Conservation (phyloP, 2,329 filamentous ascomycete species). For the Hortaea sp. region DNA sequence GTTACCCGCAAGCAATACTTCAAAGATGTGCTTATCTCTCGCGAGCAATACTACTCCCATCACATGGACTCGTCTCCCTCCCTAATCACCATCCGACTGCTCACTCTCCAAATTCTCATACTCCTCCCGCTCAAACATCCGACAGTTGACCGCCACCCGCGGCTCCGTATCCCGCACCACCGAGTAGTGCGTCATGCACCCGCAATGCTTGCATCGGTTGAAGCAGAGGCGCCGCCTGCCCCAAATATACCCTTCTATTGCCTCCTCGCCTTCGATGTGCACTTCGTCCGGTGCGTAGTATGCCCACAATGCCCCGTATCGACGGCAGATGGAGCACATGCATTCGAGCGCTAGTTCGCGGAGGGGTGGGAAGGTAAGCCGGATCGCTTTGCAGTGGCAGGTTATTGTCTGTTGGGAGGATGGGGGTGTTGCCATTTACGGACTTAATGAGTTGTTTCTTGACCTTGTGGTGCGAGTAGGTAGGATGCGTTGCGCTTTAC, state of each 20-base stretch:
- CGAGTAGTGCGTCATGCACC: slow-evolving; percentile 11
- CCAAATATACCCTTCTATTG: slow-evolving; percentile 7
- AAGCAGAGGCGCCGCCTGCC: slow-evolving; percentile 8
- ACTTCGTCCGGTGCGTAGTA: slow-evolving; percentile 19
- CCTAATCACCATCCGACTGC: slow-evolving; percentile 7
- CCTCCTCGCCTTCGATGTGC: slow-evolving; percentile 8
- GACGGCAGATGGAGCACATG: slow-evolving; percentile 22
- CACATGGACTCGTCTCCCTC: too few relatives aligned
- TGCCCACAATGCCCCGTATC: slow-evolving; percentile 23
- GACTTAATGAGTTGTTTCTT: too few relatives aligned
- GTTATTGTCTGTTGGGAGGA: slow-evolving; percentile 1
- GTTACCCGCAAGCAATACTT: too few relatives aligned
- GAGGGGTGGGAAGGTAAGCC: slow-evolving; percentile 16
- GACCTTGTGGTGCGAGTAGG: too few relatives aligned
- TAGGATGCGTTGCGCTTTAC: too few relatives aligned
- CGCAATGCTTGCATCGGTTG: slow-evolving; percentile 12
- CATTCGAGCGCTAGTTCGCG: slow-evolving; percentile 17
- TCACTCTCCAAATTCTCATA: slow-evolving; percentile 5
- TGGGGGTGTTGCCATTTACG: neutral
- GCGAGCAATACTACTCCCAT: too few relatives aligned
- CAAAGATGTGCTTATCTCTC: too few relatives aligned
- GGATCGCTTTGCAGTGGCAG: slow-evolving; percentile 24
- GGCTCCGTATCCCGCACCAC: slow-evolving; percentile 4
- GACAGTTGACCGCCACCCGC: slow-evolving; percentile 7
- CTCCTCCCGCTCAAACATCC: slow-evolving; percentile 7